These are phyloP conservation scores for Sclerotinia borealis DNA, from an alignment of 2,329 filamentous ascomycete species.

Conservation along the genomic window DNA sequence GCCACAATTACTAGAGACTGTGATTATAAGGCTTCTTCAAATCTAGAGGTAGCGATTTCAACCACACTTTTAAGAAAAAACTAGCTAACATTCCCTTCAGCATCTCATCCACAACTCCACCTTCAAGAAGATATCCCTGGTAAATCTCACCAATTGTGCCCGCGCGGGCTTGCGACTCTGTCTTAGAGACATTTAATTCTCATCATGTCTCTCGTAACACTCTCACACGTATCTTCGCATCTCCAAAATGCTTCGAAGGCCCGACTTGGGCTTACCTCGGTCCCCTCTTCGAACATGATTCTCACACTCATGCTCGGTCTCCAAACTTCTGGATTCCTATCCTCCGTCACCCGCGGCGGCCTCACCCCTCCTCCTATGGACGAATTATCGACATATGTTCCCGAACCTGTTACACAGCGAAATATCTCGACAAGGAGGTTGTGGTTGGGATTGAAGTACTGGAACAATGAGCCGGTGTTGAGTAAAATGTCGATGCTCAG, in stretches of 20 bases:
- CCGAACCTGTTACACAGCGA: conserved; percentile 46
- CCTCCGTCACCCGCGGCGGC: conserved; percentile 59
- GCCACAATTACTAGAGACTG: background rate
- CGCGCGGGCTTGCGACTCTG: conserved; percentile 20
- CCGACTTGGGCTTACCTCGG: conserved; percentile 61
- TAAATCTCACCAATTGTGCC: conserved; percentile 18
- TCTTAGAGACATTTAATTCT: conserved; percentile 7
- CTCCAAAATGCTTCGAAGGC: conserved; percentile 67
- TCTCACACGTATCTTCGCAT: conserved; percentile 66
- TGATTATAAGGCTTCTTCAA: background rate
- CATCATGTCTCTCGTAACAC: conserved; percentile 64
- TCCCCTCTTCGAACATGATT: conserved; percentile 61
- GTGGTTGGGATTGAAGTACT: conserved; percentile 71
- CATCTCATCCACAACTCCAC: background rate
- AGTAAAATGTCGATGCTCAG: conserved; percentile 57
- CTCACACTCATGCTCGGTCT: conserved; percentile 57
- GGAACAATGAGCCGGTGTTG: conserved; percentile 63
- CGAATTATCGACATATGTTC: conserved; percentile 40
- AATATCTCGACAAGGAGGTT: conserved; percentile 59
- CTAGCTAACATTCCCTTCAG: background rate
- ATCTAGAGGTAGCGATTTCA: background rate
- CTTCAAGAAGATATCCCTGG: conserved; percentile 1
- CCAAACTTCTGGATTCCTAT: conserved; percentile 64
- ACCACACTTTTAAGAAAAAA: background rate
- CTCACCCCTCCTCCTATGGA: conserved; percentile 49